These are phyloP conservation scores for Puccinia hordei DNA, from an alignment of 1,284 basidiomycete genomes.

Conservation along the genomic window DNA sequence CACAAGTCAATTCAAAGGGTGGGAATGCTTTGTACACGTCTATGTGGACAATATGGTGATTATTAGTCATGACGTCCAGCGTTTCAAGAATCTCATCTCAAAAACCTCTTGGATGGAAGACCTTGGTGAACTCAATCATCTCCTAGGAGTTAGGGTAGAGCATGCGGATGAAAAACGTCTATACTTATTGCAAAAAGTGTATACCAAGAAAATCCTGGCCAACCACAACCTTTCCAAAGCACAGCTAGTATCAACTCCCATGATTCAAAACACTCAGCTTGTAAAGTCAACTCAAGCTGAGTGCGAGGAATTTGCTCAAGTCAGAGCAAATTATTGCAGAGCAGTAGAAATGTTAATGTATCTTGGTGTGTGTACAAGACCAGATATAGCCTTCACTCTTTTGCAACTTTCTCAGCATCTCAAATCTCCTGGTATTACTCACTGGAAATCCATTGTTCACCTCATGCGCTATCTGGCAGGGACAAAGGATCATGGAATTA, in stretches of 20 bases:
- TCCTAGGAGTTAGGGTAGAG: background rate
- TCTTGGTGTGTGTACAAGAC: slow-evolving; percentile 2
- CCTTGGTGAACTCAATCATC: background rate
- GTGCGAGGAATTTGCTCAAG: background rate
- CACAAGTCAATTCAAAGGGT: background rate
- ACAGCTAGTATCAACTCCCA: background rate
- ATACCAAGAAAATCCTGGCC: background rate
- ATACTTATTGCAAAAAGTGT: background rate
- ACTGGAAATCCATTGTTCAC: background rate
- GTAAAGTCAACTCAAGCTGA: background rate
- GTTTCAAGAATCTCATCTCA: slow-evolving; percentile 26
- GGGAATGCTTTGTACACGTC: background rate
- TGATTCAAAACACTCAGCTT: slow-evolving; percentile 8
- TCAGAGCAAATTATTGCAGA: background rate
- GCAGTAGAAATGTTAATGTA: slow-evolving; percentile 11
- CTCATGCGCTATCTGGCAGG: background rate
- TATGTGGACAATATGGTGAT: background rate
- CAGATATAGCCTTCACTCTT: background rate
- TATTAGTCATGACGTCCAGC: background rate
- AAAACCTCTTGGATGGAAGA: background rate
- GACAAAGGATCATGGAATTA: background rate
- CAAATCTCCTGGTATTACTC: background rate
- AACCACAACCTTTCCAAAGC: background rate
- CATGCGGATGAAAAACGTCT: background rate
- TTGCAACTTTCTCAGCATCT: slow-evolving; percentile 15